These are phyloP conservation scores for Cicer yamashitae DNA, from an alignment of 306 rosid species.

Conservation along the genomic window DNA sequence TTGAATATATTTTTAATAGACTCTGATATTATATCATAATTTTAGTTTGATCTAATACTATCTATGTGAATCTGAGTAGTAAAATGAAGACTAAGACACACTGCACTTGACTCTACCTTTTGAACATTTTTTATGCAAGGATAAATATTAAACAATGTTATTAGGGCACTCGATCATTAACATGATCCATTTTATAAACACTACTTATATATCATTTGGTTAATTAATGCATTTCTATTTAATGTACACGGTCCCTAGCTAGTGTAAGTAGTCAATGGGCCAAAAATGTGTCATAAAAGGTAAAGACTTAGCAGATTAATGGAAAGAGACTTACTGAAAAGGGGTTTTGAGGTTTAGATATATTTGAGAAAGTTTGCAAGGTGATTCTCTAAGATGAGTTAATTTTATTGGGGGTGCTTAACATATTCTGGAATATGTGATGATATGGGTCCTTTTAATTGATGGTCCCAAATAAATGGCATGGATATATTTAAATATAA, in stretches of 20 bases:
- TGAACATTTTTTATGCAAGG: no score
- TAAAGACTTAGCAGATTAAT: constrained; percentile 32
- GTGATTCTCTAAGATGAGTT: not conserved
- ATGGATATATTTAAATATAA: not conserved
- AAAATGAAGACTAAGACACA: no score
- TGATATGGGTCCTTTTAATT: constrained; percentile 18
- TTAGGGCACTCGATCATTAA: no score
- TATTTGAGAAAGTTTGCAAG: constrained; percentile 42
- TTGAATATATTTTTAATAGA: no score
- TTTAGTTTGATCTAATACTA: no score
- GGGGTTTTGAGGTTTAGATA: constrained; percentile 44
- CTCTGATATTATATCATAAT: no score
- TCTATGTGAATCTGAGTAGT: no score
- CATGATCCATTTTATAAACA: no score
- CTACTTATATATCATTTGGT: no score
- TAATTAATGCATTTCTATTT: no score
- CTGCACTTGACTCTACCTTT: no score
- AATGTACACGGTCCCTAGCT: constrained; percentile 9
- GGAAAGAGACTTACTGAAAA: constrained; percentile 42
- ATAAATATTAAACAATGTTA: no score
- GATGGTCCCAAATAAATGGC: constrained; percentile 40
- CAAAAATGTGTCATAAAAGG: constrained; percentile 36
- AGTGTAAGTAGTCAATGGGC: constrained; percentile 11
- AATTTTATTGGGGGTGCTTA: not conserved
- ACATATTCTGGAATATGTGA: not conserved